phyloP scores from a whole-genome alignment of 148 eudicot species.

The Silene uniflora region DNA sequence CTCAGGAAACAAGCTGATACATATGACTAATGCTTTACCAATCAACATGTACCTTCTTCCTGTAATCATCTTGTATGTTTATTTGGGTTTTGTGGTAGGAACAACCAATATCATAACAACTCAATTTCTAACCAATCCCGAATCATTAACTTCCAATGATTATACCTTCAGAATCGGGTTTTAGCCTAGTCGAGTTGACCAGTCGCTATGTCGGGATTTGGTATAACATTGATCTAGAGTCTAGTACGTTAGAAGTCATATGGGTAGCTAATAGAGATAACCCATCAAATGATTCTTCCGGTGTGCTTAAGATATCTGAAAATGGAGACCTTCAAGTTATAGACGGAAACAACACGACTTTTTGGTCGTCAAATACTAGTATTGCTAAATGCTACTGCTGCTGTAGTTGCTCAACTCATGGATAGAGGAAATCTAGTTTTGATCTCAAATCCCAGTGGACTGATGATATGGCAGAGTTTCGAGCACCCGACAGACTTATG shows the following conservation, averaged over 20 bases:
- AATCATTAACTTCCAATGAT: constrained; percentile 23
- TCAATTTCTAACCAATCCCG: constrained; percentile 16
- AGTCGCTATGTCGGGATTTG: constrained; percentile 40
- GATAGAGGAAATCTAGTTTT: constrained; percentile 42
- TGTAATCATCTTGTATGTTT: no score
- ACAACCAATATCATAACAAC: background rate
- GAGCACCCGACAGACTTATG: no score
- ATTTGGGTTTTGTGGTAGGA: no score
- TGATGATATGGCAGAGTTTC: no score
- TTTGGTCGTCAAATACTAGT: constrained; percentile 40
- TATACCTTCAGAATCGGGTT: constrained; percentile 29
- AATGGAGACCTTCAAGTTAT: constrained; percentile 36
- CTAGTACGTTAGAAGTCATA: constrained; percentile 12
- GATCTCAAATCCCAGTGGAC: background rate
- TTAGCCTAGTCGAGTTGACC: constrained; percentile 30
- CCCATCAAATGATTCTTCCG: constrained; percentile 33
- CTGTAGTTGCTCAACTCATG: constrained; percentile 23
- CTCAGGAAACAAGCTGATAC: no score
- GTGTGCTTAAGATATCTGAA: constrained; percentile 21
- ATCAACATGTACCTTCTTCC: no score
- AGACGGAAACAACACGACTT: constrained; percentile 18
- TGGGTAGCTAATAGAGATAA: constrained; percentile 50
- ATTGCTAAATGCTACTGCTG: background rate
- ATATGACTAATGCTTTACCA: no score
- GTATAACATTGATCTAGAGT: background rate